These are phyloP conservation scores for Cystobasidium pallidum DNA, from an alignment of 1,284 basidiomycete genomes.

Conservation along the genomic window DNA sequence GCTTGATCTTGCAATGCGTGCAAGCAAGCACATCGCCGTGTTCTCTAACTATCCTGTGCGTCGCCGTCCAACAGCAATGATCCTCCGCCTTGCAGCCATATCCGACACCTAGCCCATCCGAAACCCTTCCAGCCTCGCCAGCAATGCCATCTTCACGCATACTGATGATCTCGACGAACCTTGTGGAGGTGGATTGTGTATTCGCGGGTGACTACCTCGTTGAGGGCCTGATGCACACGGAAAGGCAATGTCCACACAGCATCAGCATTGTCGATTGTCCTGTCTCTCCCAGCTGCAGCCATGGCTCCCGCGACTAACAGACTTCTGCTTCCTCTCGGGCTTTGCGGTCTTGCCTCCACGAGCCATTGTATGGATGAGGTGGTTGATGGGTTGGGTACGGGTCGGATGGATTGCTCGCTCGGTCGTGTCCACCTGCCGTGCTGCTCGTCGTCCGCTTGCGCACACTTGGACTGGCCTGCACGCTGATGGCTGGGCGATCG, in stretches of 20 bases:
- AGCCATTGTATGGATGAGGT: conserved; percentile 50
- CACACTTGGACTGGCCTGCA: conserved; percentile 7
- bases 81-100: conserved; percentile 7
- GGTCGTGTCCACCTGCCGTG: conserved; percentile 5
- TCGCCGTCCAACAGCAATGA: not conserved
- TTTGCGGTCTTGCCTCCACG: conserved; percentile 51
- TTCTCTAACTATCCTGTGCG: not conserved
- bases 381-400: not conserved
- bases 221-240: conserved; percentile 65
- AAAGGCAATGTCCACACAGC: not conserved
- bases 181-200: conserved; percentile 97
- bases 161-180: conserved; percentile 4
- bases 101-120: not conserved
- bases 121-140: not conserved
- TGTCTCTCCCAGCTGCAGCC: not conserved
- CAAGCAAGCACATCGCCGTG: not conserved
- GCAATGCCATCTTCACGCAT: not conserved
- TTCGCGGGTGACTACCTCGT: conserved; percentile 94
- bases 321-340: conserved; percentile 53
- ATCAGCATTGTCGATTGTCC: conserved; percentile 1
- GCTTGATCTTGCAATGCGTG: too few species aligned
- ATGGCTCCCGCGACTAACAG: conserved; percentile 35
- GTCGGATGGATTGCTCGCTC: conserved; percentile 9
- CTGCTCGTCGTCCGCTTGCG: too few species aligned
- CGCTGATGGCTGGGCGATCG: not conserved